phyloP scores from a whole-genome alignment of 257 asterid species.

The Plantago ovata region DNA sequence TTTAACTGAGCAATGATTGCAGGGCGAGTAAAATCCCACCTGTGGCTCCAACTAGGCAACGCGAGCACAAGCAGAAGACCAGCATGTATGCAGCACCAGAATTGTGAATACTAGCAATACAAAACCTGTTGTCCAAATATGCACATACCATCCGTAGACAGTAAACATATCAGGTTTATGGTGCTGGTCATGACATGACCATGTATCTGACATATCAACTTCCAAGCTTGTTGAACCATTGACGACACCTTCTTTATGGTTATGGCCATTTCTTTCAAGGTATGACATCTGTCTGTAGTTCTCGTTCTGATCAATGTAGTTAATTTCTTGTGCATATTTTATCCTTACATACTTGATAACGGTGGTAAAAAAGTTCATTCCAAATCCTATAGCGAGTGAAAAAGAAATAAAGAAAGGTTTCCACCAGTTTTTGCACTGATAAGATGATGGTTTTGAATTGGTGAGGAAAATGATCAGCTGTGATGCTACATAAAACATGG shows the following conservation, averaged over 20 bases:
- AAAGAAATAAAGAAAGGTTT: constrained; percentile 22
- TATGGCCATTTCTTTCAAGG: neutral
- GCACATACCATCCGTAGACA: constrained; percentile 17
- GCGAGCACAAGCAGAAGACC: constrained; percentile 8
- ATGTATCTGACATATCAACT: neutral
- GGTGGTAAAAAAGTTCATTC: constrained; percentile 21
- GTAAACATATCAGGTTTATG: constrained; percentile 8
- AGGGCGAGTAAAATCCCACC: neutral
- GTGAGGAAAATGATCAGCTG: constrained; percentile 18
- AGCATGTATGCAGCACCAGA: constrained; percentile 17
- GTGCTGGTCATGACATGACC: neutral
- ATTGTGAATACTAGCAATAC: constrained; percentile 14
- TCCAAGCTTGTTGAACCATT: neutral
- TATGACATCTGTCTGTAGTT: constrained; percentile 3
- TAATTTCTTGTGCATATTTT: constrained; percentile 18
- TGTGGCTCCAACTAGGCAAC: neutral
- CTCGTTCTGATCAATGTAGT: constrained; percentile 11
- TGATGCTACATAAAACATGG: neutral
- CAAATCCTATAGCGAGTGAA: constrained; percentile 13
- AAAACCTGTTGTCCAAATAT: constrained; percentile 8
- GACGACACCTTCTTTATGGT: neutral
- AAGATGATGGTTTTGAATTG: constrained; percentile 21
- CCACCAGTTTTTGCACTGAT: constrained; percentile 25
- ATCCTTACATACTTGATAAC: constrained; percentile 9
- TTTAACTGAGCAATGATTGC: too few species aligned